Conservation (phyloP, 2,329 filamentous ascomycete species). For the Paecilomyces formosus region DNA sequence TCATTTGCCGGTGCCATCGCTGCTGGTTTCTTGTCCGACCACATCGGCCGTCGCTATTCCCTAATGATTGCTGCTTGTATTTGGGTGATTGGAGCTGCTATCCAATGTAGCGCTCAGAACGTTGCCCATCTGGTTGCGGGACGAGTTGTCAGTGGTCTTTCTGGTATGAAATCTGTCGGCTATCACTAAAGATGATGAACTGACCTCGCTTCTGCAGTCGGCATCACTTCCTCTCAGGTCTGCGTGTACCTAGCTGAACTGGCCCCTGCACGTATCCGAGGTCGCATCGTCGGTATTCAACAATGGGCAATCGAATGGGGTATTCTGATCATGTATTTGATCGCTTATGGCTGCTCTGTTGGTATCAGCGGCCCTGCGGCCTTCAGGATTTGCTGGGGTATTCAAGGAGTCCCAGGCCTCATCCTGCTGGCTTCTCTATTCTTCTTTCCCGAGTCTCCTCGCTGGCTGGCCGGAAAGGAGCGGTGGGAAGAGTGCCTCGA, state of each 20-base stretch:
- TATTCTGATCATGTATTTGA: slow-evolving; percentile 38
- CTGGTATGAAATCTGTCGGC: slow-evolving; percentile 7
- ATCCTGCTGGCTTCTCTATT: slow-evolving; percentile 48
- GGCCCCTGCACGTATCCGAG: slow-evolving; percentile 33
- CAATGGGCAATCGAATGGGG: slow-evolving; percentile 40
- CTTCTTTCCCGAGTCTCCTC: slow-evolving; percentile 54
- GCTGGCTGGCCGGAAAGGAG: slow-evolving; percentile 55
- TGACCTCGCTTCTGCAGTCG: slow-evolving; percentile 24
- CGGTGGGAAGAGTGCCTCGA: slow-evolving; percentile 47
- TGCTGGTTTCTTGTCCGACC: slow-evolving; percentile 29
- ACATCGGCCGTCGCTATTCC: slow-evolving; percentile 32
- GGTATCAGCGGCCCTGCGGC: slow-evolving; percentile 33
- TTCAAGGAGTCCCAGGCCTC: slow-evolving; percentile 54
- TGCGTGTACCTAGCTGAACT: slow-evolving; percentile 40
- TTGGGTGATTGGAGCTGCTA: slow-evolving; percentile 27
- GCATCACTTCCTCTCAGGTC: slow-evolving; percentile 37
- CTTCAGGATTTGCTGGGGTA: slow-evolving; percentile 56
- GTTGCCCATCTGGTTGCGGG: slow-evolving; percentile 39
- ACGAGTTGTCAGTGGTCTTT: slow-evolving; percentile 38
- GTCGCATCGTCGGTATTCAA: slow-evolving; percentile 37
- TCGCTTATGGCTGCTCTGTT: slow-evolving; percentile 31
- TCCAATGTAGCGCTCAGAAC: slow-evolving; percentile 24
- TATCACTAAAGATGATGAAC: background rate
- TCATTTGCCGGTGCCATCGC: slow-evolving; percentile 56
- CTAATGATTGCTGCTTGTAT: slow-evolving; percentile 28